Evolutionary conservation across 352 stramenopile genomes (phyloP), one percentile per base, ranked within the genome.

Genomic region (Globisporangium middletonii): DNA sequence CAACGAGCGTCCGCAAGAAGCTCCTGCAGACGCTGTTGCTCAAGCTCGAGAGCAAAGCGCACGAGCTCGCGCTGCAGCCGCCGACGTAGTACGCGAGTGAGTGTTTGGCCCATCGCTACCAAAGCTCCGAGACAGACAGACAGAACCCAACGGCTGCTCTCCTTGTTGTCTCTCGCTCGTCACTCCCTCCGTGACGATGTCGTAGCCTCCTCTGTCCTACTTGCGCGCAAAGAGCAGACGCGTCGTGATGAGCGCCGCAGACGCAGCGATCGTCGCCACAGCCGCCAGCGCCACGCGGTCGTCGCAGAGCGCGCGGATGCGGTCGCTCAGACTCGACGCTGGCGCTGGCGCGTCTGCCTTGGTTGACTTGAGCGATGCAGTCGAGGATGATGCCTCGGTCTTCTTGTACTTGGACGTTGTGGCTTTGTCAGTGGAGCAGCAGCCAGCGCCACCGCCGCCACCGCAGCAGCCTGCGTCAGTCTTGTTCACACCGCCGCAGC

Each of bases 241-340:
- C 23, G 59, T 62, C 16, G 65, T 66, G 26, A 92, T 69, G 35
- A 92, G 57, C 30, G 71, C 65, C 28, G 65, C 63, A 23, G 82
- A 92, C 19, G 60, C 75, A 8, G 83, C 55, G 4, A 89, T 62
- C 11, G 75, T 89, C 19, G 64, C 57, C 3, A 79, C 38, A 26
- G 82, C 79, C 8, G 55, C 60, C 15, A 88, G 18, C 16, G 77
- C 69, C n/a, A 92, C 57, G 33, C 72, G 78, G 50, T 92, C 82
- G 6, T 83, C 65, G n/a, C 59, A 55, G 15, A 88, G 43, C 43
- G 60, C 30, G 18, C 56, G 57, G 61, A 70, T 75, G 4, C 50
- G 50, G 26, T 48, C 19, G 9, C 23, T 43, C n/a, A 56, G 2
- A 4, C 37, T 38, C 35, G 16, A 55, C n/a, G 50, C 41, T n/a